These are phyloP conservation scores for Knufia petricola DNA, from an alignment of 2,329 filamentous ascomycete species.

Conservation along the genomic window DNA sequence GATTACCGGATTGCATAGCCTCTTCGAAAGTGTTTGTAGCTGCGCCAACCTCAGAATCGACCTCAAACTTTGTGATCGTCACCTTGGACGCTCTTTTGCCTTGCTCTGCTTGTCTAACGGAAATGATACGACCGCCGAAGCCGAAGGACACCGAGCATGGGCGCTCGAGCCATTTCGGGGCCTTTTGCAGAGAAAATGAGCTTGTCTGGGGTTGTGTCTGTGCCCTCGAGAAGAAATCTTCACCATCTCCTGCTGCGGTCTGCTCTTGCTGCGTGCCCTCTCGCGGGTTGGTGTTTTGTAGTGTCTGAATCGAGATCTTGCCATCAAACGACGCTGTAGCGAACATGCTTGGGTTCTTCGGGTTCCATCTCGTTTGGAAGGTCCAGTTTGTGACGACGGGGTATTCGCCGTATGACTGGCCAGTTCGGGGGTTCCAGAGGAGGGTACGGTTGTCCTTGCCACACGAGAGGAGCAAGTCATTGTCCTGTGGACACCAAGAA, in stretches of 20 bases:
- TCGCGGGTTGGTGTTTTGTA: slow-evolving; percentile 83
- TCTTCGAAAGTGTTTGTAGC: slow-evolving; percentile 81
- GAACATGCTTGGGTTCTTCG: slow-evolving; percentile 80
- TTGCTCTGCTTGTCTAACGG: slow-evolving; percentile 47
- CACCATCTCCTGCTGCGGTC: slow-evolving; percentile 65
- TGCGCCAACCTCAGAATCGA: slow-evolving; percentile 74
- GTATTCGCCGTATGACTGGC: slow-evolving; percentile 80
- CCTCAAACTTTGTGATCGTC: slow-evolving; percentile 75
- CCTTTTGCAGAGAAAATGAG: slow-evolving; percentile 74
- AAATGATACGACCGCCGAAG: slow-evolving; percentile 92
- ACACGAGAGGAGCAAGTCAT: slow-evolving; percentile 77
- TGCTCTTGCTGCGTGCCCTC: slow-evolving; percentile 56
- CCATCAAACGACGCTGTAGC: slow-evolving; percentile 96
- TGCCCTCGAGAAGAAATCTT: slow-evolving; percentile 93
- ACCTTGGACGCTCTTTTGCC: slow-evolving; percentile 65
- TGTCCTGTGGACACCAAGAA: slow-evolving; percentile 90
- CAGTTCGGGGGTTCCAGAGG: slow-evolving; percentile 91
- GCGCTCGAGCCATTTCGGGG: slow-evolving; percentile 82
- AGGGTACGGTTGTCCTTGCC: slow-evolving; percentile 95
- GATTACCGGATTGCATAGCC: slow-evolving; percentile 65
- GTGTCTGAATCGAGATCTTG: slow-evolving; percentile 84
- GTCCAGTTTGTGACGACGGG: slow-evolving; percentile 99
- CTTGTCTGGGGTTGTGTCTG: slow-evolving; percentile 84
- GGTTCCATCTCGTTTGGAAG: slow-evolving; percentile 90
- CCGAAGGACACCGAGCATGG: slow-evolving; percentile 84